Evolutionary conservation across 768 basidiomycete genomes (phyloP).

Genomic region (Tricholoma furcatifolium): DNA sequence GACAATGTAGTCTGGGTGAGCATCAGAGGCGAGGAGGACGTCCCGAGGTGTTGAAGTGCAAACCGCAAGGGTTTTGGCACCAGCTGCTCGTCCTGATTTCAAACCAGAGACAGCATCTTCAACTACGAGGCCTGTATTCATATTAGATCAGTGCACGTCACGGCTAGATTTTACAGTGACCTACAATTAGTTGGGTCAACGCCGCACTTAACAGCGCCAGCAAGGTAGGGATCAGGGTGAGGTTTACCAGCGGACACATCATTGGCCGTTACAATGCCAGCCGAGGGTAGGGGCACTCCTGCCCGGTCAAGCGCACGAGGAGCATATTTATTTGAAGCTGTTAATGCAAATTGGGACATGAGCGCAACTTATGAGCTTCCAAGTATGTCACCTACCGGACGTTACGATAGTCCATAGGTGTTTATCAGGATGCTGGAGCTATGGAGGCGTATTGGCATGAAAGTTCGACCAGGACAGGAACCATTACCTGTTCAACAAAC

Average conservation of each 20-base stretch:
- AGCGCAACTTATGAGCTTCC: neutral
- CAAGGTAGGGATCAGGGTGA: constrained; percentile 84
- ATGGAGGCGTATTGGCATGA: neutral
- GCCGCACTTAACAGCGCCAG: constrained; percentile 63
- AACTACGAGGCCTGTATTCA: constrained; percentile 70
- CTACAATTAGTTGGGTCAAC: constrained; percentile 57
- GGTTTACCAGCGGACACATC: constrained; percentile 78
- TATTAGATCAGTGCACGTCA: neutral
- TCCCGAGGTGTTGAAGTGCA: constrained; percentile 75
- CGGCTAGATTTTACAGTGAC: constrained; percentile 16
- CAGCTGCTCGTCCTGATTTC: constrained; percentile 71
- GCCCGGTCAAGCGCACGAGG: constrained; percentile 63
- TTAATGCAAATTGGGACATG: constrained; percentile 1
- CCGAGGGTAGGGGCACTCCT: constrained; percentile 55
- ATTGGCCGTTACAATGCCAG: constrained; percentile 71
- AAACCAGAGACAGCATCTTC: constrained; percentile 90
- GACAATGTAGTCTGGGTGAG: constrained; percentile 66
- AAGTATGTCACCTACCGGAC: constrained; percentile 46
- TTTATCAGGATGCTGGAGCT: constrained; percentile 31
- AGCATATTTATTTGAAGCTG: constrained; percentile 76
- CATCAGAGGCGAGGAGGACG: constrained; percentile 47
- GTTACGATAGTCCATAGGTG: constrained; percentile 82
- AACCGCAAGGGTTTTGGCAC: constrained; percentile 75
- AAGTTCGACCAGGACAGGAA: neutral
- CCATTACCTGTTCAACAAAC: constrained; percentile 52